These are phyloP conservation scores for Magnaporthales sp. DNA, from an alignment of 2,329 filamentous ascomycete species.

Conservation along the genomic window DNA sequence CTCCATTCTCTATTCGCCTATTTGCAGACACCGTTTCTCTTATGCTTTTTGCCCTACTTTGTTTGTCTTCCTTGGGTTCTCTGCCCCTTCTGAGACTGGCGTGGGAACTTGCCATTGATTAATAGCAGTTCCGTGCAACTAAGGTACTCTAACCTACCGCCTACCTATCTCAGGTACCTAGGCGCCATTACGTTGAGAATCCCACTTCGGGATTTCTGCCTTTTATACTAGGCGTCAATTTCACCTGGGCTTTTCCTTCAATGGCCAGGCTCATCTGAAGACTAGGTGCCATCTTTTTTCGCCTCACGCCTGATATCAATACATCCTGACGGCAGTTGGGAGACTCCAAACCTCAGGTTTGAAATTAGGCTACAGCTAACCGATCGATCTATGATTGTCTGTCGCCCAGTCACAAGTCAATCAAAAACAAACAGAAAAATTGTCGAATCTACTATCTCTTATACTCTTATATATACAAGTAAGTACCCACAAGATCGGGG, in stretches of 20 bases:
- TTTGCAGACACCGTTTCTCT: not conserved
- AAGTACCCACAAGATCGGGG: not conserved
- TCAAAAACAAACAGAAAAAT: too few species aligned
- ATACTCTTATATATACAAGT: not conserved
- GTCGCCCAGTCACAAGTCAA: not conserved
- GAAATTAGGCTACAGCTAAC: not conserved
- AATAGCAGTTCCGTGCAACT: not conserved
- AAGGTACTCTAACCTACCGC: not conserved
- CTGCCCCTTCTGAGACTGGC: not conserved
- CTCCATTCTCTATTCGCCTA: not conserved
- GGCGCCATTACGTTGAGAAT: not conserved
- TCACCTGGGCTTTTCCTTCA: not conserved
- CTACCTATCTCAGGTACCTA: not conserved
- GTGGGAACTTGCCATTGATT: not conserved
- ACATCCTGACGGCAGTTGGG: not conserved
- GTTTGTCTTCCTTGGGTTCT: not conserved
- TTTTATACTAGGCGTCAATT: not conserved
- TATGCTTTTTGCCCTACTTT: not conserved
- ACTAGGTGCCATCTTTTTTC: not conserved
- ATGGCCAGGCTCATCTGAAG: not conserved
- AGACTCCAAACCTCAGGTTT: not conserved
- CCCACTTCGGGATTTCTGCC: not conserved
- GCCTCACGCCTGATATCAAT: not conserved
- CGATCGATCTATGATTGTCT: not conserved
- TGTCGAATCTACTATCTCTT: not conserved